A percentile compares a stretch with the other conserved stretches of the same genome.
Conservation (phyloP, 202 grass and related monocot genomes). For the Saccharum hybrid region DNA sequence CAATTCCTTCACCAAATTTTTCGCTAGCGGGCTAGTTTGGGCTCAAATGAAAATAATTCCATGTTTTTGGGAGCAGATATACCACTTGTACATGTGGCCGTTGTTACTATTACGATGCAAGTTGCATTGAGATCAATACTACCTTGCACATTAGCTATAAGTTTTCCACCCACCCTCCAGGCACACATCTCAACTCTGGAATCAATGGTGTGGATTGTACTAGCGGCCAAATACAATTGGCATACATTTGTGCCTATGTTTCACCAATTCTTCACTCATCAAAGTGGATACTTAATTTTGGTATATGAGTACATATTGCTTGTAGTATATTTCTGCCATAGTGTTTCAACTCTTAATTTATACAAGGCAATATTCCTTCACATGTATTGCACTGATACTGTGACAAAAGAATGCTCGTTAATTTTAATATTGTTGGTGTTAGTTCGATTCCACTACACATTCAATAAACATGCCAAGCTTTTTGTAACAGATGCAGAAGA, state of each 20-base stretch:
- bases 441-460: not conserved
- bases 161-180: not conserved
- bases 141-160: not conserved
- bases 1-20: not conserved
- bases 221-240: not conserved
- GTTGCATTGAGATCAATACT: not conserved
- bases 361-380: not conserved
- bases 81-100: not conserved
- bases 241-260: not conserved
- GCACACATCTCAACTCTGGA: not conserved
- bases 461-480: not conserved
- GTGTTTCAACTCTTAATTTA: not conserved
- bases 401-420: not conserved
- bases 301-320: not conserved
- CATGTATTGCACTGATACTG: not conserved
- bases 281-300: not conserved
- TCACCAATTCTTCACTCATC: not conserved
- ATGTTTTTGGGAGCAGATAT: not conserved
- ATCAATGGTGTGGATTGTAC: not conserved
- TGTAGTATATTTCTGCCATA: slow-evolving; percentile 22
- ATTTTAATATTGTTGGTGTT: not conserved
- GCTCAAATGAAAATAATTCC: not conserved
- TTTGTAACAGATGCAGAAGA: not conserved
- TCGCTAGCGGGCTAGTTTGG: not conserved
- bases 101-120: not conserved